Evolutionary conservation across 2,329 filamentous ascomycete genomes (phyloP), one percentile per base, ranked within the genome.

Genomic region (Neofusicoccum kwambonambiense): DNA sequence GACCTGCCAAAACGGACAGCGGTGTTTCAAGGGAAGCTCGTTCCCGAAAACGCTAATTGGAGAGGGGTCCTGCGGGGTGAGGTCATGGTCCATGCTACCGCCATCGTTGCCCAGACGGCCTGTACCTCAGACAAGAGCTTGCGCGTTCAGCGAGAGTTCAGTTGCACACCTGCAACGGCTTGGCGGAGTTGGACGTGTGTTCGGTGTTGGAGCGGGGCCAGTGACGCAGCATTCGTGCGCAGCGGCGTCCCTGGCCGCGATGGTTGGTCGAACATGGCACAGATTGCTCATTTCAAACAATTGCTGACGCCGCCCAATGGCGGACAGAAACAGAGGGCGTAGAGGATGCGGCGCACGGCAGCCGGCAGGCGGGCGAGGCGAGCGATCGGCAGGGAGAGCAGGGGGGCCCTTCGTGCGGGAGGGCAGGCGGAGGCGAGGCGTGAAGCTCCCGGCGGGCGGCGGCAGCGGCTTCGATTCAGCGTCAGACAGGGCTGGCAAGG

Each of bases 311-410:
- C 17, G 34, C 34, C 49, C 31, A 52, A 35, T 35, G 49, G 49
- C 49, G 7, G 49, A 17, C 13, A 37, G 49, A 52, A 37, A 52
- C 34, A 52, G 27, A 17, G 34, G 13, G 49, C 49, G 27, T 50
- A 31, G 45, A 22, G 27, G 47, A 35, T 47, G 19, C n/a, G 22
- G 22, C 22, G 3, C 22, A 1, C 22, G 22, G 22, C 22, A 22
- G 22, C 22, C 22, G 22, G 22, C 22, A 22, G 22, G 22, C 22
- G 19, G n/a, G 47, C 11, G 47, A 11, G 9, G 13, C 37, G 11
- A 39, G 37, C 37, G 37, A 60, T 60, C 56, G 42, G 56, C 56
- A 60, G 56, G 56, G 56, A 60, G 56, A 58, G 41, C 56, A 60
- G 56, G 56, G 54, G 42, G 56, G 11, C 52, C 50, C 17, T 22